Evolutionary conservation across 495 filamentous ascomycete species (phyloP).

Genomic region (Penicillium chermesinum): DNA sequence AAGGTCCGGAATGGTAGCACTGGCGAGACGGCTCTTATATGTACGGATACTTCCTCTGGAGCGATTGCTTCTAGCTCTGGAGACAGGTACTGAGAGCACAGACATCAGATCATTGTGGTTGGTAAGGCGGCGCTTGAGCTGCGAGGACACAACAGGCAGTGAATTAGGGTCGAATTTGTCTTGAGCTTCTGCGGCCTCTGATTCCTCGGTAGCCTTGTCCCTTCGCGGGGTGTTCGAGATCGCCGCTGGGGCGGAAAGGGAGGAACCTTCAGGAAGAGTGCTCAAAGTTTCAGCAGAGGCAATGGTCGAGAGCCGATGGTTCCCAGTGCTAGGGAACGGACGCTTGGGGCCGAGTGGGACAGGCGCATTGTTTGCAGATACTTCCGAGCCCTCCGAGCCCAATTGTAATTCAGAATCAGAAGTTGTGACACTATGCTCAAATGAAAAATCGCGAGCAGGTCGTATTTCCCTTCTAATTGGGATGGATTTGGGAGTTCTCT

Average conservation of each 20-base stretch:
- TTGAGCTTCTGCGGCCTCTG: conserved; percentile 32
- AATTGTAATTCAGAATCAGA: conserved; percentile 27
- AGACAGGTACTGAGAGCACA: conserved; percentile 72
- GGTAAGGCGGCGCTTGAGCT: conserved; percentile 68
- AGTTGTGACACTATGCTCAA: conserved; percentile 19
- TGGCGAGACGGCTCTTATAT: conserved; percentile 58
- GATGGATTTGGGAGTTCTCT: conserved; percentile 1
- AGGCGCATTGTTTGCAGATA: conserved; percentile 35
- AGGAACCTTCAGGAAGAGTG: conserved; percentile 34
- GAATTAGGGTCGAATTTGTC: conserved; percentile 44
- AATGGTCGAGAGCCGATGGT: conserved; percentile 71
- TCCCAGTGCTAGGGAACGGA: conserved; percentile 57
- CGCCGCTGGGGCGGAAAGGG: conserved; percentile 6
- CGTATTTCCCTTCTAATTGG: conserved; percentile 12
- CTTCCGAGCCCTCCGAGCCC: conserved; percentile 36
- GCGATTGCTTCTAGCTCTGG: conserved; percentile 59
- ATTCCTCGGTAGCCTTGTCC: not conserved
- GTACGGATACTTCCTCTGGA: conserved; percentile 70
- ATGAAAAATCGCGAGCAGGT: conserved; percentile 12
- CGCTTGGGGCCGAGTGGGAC: conserved; percentile 39
- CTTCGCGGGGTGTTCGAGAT: not conserved
- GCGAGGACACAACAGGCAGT: conserved; percentile 40
- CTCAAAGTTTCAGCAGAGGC: conserved; percentile 58
- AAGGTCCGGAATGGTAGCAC: conserved; percentile 65
- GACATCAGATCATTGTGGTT: conserved; percentile 93